Conservation (phyloP, 2,329 filamentous ascomycete species). For the Calonectria henricotiae region DNA sequence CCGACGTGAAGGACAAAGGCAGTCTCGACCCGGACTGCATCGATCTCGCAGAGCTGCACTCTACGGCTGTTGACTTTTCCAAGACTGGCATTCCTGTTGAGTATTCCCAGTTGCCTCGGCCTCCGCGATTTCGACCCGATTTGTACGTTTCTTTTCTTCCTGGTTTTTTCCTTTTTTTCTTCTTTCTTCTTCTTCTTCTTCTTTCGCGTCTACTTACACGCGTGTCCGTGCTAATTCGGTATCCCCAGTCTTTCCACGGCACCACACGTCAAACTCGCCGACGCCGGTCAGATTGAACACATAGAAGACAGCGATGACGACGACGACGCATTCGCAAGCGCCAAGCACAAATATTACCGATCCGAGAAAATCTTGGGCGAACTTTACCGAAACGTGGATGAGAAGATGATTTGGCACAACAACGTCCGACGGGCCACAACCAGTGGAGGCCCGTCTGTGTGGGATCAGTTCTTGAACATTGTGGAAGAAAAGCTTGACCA, state of each 20-base stretch:
- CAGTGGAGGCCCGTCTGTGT: constrained; percentile 58
- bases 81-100: constrained; percentile 79
- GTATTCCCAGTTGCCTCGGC: constrained; percentile 61
- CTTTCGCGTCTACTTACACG: neutral
- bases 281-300: constrained; percentile 61
- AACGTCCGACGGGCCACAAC: constrained; percentile 60
- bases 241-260: constrained; percentile 63
- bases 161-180: neutral
- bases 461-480: constrained; percentile 60
- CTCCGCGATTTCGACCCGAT: constrained; percentile 65
- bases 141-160: constrained; percentile 63
- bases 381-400: constrained; percentile 82
- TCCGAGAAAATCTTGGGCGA: constrained; percentile 79
- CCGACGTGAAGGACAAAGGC: constrained; percentile 71
- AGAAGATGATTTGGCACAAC: constrained; percentile 75
- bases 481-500: constrained; percentile 45
- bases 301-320: constrained; percentile 61
- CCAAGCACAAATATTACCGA: constrained; percentile 73
- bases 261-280: constrained; percentile 63
- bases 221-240: neutral
- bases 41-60: constrained; percentile 76
- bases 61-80: constrained; percentile 82
- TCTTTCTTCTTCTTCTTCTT: neutral
- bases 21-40: constrained; percentile 69
- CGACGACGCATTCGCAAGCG: constrained; percentile 59